Evolutionary conservation across 345 rosid genomes (phyloP), one percentile per base, ranked within the genome.

Genomic region (Firmiana major): DNA sequence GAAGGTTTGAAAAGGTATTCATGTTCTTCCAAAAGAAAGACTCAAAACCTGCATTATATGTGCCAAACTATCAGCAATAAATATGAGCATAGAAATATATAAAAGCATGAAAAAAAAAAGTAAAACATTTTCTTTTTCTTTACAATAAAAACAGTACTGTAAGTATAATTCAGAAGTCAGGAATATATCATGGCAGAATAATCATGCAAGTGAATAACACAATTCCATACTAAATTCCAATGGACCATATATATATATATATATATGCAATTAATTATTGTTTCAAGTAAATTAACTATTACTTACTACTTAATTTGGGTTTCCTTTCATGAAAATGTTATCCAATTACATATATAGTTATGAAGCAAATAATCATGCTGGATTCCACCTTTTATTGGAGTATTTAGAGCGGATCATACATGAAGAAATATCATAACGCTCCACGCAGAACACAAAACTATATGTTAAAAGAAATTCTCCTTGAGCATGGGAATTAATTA

Each of bases 1-100:
- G 95, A 69, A 91, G 93, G 75, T 86, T 78, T 31, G 93, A 77
- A 83, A 89, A 87, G 36, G 88, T 63, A 81, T 87, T 78, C 95
- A 91, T 90, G 38, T 55, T 83, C 60, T 70, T 46, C 63, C 40
- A 28, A 49, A 48, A 40, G 0, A 66, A 76, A 38, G 49, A 51
- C 62, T 64, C 34, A 45, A 71, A 63, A 68, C 86, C 93, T 88
- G 87, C 80, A 81, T 63, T 66, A 34, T 24, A 69, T 49, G 36
- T 12, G 71, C 3, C 66, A 73, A 17, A 9, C 9, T 55, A 49
- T 67, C 43, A 65, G 42, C 48, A 40, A 66, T 21, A 24, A 24
- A 4, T 49, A 49, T 15, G n/a, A 49, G 10, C 8, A 7, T 24
- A 64, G 19, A 21, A 36, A 8, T 10, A 64, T 4, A 49, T 55